Percentiles rank a stretch among this genome's conserved stretches.
phyloP scores from a whole-genome alignment of 805 yeast species.

The Nakazawaea pomicola region DNA sequence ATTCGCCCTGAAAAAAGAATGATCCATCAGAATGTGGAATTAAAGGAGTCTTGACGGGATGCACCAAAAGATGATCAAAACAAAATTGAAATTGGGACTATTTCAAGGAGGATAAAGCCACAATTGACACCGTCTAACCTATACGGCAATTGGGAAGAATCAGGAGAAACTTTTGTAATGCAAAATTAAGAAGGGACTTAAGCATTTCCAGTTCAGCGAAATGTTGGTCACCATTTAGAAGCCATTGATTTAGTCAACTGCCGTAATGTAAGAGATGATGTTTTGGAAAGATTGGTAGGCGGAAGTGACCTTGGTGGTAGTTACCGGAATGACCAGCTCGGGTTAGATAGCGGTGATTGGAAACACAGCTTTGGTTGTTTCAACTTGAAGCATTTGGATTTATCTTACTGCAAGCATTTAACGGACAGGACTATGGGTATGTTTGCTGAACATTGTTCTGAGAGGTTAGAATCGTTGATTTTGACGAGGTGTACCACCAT shows the following conservation, averaged over 20 bases:
- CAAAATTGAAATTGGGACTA: too few species aligned
- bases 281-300: constrained; percentile 64
- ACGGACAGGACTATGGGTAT: constrained; percentile 66
- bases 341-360: constrained; percentile 11
- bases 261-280: constrained; percentile 67
- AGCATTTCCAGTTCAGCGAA: too few species aligned
- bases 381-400: constrained; percentile 44
- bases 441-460: constrained; percentile 53
- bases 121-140: too few species aligned
- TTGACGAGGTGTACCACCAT: constrained; percentile 74
- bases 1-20: too few species aligned
- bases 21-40: too few species aligned
- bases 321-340: constrained; percentile 14
- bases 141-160: too few species aligned
- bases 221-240: constrained; percentile 53
- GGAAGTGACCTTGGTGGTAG: constrained; percentile 25
- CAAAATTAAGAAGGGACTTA: too few species aligned
- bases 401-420: constrained; percentile 73
- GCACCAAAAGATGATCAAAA: too few species aligned
- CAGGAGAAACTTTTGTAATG: too few species aligned
- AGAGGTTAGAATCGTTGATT: constrained; percentile 50
- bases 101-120: too few species aligned
- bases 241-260: constrained; percentile 69
- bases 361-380: constrained; percentile 47
- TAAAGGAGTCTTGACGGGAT: too few species aligned